These are phyloP conservation scores for Fusarium avenaceum DNA, from an alignment of 2,329 filamentous ascomycete species.

Conservation along the genomic window DNA sequence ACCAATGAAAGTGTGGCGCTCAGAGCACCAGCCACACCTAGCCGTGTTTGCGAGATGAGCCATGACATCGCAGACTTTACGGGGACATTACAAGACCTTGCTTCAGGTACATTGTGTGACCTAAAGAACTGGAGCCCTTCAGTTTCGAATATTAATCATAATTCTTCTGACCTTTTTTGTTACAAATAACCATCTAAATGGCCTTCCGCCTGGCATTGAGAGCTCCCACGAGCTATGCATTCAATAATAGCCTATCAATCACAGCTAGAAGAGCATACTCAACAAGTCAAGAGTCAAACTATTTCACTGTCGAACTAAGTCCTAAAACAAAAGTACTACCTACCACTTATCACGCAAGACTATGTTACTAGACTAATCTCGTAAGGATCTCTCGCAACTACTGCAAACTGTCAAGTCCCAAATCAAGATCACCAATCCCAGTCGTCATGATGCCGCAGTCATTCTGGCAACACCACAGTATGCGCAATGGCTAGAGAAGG, in stretches of 20 bases:
- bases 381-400: conserved; percentile 35
- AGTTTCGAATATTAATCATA: neutral
- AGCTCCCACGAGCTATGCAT: conserved; percentile 40
- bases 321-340: conserved; percentile 29
- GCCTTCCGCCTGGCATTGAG: conserved; percentile 33
- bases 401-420: conserved; percentile 40
- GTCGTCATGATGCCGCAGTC: conserved; percentile 59
- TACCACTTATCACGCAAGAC: neutral
- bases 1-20: conserved; percentile 1
- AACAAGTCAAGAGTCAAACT: conserved; percentile 24
- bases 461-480: conserved; percentile 65
- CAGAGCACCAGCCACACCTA: neutral
- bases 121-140: neutral
- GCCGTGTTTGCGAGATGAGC: conserved; percentile 4
- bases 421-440: conserved; percentile 48
- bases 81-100: neutral
- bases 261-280: conserved; percentile 44
- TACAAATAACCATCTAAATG: conserved; percentile 37
- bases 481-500: conserved; percentile 62
- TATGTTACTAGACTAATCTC: neutral
- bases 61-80: conserved; percentile 29
- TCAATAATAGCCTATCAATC: conserved; percentile 26
- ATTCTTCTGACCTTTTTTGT: no score
- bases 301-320: conserved; percentile 44
- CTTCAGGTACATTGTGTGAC: neutral